These are phyloP conservation scores for Naganishia onofrii DNA, from an alignment of 768 basidiomycete species.

Conservation along the genomic window DNA sequence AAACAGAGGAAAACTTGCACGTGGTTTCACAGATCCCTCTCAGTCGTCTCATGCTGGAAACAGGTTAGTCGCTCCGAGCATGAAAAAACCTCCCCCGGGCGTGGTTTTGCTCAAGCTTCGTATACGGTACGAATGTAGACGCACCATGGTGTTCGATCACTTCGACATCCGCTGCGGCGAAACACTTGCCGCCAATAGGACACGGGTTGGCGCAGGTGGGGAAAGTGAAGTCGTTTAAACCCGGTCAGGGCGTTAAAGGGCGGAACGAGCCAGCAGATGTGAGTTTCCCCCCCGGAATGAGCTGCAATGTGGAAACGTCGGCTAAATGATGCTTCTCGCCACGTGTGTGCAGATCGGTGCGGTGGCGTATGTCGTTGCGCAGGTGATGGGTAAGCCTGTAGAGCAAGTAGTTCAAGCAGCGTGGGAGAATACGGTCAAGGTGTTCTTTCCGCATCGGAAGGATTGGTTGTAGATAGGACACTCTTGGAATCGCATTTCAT, in stretches of 20 bases:
- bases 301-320: background rate
- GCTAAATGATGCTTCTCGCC: background rate
- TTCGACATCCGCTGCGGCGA: conserved; percentile 43
- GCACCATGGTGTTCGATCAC: conserved; percentile 50
- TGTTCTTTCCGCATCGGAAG: conserved; percentile 58
- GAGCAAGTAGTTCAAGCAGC: conserved; percentile 61
- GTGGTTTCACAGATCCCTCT: conserved; percentile 61
- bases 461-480: conserved; percentile 39
- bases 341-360: conserved; percentile 56
- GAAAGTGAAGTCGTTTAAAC: conserved; percentile 59
- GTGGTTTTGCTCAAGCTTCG: background rate
- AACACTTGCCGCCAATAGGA: conserved; percentile 36
- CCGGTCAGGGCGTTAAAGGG: conserved; percentile 68
- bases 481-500: background rate
- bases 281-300: conserved; percentile 15
- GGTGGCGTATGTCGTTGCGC: conserved; percentile 69
- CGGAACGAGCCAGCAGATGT: conserved; percentile 66
- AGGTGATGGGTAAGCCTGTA: conserved; percentile 56
- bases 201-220: conserved; percentile 25
- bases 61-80: conserved; percentile 56
- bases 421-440: conserved; percentile 64
- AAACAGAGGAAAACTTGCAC: conserved; percentile 65
- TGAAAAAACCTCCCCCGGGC: no score
- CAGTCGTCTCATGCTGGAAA: conserved; percentile 68
- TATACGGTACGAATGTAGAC: conserved; percentile 36